Evolutionary conservation across 305 asterid species (phyloP), one percentile per base, ranked within the genome.

Genomic region (Rubia peregrina): DNA sequence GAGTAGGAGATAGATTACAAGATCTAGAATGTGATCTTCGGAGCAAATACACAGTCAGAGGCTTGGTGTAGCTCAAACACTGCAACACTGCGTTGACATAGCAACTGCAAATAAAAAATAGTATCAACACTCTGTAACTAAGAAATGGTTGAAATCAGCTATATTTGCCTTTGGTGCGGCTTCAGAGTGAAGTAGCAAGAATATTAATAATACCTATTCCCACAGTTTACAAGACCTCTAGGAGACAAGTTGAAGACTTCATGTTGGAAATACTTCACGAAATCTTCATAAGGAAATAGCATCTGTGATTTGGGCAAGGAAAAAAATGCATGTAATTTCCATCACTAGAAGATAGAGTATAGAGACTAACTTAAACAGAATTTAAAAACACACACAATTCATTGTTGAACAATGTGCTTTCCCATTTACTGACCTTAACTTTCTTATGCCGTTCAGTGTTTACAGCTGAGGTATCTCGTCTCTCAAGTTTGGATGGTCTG

Each of bases 41-140:
- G 75, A 89, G 95, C 80, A 89, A 87, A 84, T 85, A 91, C 76
- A 79, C 61, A 33, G 83, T 76, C 42, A 91, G 88, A 79, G 97
- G 97, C 86, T 88, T 91, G 57, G 97, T 91, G 81, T 77, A 88
- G 49, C 83, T 72, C 84, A 91, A 87, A 76, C 97, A 91, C 84
- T 91, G 97, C 84, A 91, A 82, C 74, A 91, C 96, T 43, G 93
- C 97, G 83, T 86, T 91, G 68, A 95, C 97, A 59, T 91, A 91
- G 77, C 97, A 91, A 77, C 97, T 91, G 95, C 83, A 81, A 73
- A 77, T 67, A 56, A 76, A 44, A 67, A 68, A 14, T 71, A 44
- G 59, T 21, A 68, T 68, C 22, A 26, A 67, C 17, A 9, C 14
- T 38, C 40, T 41, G 14, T 36, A 4, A 61, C 67, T 46, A 17